Percentiles rank a stretch among this genome's conserved stretches.
Conservation (phyloP, 2,329 filamentous ascomycete genomes). For the Paramyrothecium roridum region DNA sequence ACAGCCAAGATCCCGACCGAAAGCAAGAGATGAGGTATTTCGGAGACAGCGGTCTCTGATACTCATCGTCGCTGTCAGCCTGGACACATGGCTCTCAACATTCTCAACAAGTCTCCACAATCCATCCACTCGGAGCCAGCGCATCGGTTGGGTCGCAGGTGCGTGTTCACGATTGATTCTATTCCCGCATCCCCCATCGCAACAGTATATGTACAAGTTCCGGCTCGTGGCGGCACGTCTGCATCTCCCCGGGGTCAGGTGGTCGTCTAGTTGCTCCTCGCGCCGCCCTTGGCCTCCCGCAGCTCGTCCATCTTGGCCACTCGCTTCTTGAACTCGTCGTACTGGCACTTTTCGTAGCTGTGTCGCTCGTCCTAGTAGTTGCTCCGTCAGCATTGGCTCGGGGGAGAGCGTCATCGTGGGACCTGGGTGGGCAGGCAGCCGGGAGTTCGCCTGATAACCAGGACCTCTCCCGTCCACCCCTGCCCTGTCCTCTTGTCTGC, state of each 20-base stretch:
- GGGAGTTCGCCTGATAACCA: background rate
- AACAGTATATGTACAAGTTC: background rate
- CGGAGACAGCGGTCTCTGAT: no score
- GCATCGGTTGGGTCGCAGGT: background rate
- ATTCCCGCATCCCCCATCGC: background rate
- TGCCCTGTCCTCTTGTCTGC: background rate
- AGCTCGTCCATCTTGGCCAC: constrained; percentile 99
- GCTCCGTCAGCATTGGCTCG: background rate
- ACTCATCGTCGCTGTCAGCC: no score
- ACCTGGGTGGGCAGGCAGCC: constrained; percentile 12
- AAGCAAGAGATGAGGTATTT: no score
- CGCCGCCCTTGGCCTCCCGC: constrained; percentile 77
- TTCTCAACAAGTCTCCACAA: background rate
- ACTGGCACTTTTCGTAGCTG: constrained; percentile 98
- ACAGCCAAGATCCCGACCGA: no score
- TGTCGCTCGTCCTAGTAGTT: constrained; percentile 80
- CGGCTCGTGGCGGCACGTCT: background rate
- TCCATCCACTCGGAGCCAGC: background rate
- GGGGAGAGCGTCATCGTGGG: constrained; percentile 5
- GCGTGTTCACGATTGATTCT: background rate
- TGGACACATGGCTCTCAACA: no score
- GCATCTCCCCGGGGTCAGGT: background rate
- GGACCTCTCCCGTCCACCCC: constrained; percentile 1
- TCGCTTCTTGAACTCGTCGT: constrained; percentile 97
- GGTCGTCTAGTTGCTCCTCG: constrained; percentile 72